Evolutionary conservation across 805 yeast genomes (phyloP).

Genomic region (Ogataea ganodermae): DNA sequence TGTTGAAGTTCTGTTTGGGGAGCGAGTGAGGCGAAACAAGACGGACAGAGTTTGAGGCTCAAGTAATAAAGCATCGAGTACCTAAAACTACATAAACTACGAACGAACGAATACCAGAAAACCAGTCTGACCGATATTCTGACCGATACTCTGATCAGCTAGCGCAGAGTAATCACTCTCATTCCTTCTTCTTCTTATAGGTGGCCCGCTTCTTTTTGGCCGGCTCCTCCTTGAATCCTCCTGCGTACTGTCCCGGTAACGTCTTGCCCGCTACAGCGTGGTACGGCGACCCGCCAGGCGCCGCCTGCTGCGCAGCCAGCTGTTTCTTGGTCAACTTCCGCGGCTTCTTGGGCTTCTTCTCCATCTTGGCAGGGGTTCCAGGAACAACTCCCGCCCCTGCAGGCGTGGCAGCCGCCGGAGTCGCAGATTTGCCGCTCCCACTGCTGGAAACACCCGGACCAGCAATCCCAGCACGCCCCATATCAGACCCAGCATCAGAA

Average conservation of each 20-base stretch:
- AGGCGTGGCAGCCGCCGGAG: slow-evolving; percentile 9
- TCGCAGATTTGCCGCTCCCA: slow-evolving; percentile 4
- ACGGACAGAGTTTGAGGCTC: too few species aligned
- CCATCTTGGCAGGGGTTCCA: slow-evolving; percentile 11
- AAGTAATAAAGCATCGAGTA: too few species aligned
- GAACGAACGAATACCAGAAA: neutral
- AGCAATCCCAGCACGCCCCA: slow-evolving; percentile 1
- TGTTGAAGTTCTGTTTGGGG: slow-evolving; percentile 33
- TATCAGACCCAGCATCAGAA: neutral
- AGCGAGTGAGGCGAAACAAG: too few species aligned
- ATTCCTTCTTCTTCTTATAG: slow-evolving; percentile 28
- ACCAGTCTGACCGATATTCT: neutral
- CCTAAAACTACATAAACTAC: neutral
- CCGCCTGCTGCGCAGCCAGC: slow-evolving; percentile 31
- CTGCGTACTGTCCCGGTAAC: slow-evolving; percentile 30
- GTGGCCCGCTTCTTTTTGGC: slow-evolving; percentile 33
- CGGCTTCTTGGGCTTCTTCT: slow-evolving; percentile 30
- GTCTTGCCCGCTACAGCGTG: slow-evolving; percentile 33
- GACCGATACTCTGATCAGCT: neutral
- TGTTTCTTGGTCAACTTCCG: slow-evolving; percentile 38
- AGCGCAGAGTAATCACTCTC: neutral
- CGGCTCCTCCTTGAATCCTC: slow-evolving; percentile 23
- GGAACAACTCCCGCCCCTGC: neutral
- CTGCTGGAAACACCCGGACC: slow-evolving; percentile 5
- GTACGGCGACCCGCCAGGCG: slow-evolving; percentile 20